These are phyloP conservation scores for Saururus chinensis DNA, from an alignment of 164 flowering plant species.

Conservation along the genomic window DNA sequence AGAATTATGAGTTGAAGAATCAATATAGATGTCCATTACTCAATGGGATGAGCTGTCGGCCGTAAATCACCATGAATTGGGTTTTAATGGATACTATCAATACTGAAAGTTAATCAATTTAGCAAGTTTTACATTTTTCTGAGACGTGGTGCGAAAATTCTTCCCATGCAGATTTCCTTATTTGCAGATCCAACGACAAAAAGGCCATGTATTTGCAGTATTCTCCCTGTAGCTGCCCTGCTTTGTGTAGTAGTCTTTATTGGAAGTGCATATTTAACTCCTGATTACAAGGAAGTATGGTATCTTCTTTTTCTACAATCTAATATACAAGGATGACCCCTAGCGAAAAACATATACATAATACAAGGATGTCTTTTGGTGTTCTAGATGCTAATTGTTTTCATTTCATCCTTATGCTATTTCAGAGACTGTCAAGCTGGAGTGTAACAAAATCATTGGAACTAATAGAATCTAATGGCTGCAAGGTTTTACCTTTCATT, in stretches of 20 bases:
- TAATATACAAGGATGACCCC: not conserved
- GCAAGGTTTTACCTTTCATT: conserved; percentile 33
- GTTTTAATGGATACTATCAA: not conserved
- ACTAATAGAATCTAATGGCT: conserved; percentile 17
- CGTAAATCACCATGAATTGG: not conserved
- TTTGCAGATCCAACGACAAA: conserved; percentile 35
- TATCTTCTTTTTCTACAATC: not conserved
- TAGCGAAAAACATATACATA: too few relatives aligned
- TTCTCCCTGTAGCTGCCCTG: conserved; percentile 33
- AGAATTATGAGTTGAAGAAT: not conserved
- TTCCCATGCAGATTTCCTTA: conserved; percentile 28
- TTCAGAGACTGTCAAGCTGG: conserved; percentile 50
- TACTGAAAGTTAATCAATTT: not conserved
- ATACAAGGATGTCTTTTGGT: too few relatives aligned
- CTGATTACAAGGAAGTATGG: conserved; percentile 20
- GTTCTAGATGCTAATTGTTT: not conserved
- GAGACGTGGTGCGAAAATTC: not conserved
- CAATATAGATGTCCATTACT: not conserved
- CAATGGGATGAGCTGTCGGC: not conserved
- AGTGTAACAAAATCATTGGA: conserved; percentile 15
- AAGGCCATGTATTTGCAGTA: conserved; percentile 35
- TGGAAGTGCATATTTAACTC: conserved; percentile 18
- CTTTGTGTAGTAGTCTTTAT: conserved; percentile 33
- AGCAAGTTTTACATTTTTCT: not conserved
- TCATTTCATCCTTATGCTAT: not conserved